phyloP scores from a whole-genome alignment of 73 alveolate species.

The Tetrahymena borealis region DNA sequence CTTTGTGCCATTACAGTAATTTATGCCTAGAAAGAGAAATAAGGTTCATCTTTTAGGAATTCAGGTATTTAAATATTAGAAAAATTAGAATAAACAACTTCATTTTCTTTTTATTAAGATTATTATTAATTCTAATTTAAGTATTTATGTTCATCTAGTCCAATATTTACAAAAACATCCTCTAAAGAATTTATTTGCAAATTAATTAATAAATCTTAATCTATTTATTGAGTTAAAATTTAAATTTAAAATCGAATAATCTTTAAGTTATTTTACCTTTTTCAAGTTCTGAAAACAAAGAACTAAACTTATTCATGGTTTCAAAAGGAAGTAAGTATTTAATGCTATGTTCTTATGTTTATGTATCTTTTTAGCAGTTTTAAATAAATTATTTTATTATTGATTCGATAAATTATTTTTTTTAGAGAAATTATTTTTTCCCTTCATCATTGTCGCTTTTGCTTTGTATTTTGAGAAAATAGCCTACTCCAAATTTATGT shows the following conservation, averaged over 20 bases:
- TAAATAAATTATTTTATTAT: background rate
- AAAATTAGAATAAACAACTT: background rate
- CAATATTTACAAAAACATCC: background rate
- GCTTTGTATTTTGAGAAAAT: constrained; percentile 54
- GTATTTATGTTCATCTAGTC: background rate
- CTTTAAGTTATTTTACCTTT: background rate
- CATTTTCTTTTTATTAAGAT: background rate
- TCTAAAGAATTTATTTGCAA: background rate
- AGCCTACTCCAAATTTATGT: constrained; percentile 72
- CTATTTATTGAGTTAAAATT: background rate
- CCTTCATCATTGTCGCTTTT: background rate
- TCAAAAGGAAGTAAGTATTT: background rate
- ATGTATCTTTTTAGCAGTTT: background rate
- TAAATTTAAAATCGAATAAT: too few species aligned
- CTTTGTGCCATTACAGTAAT: background rate
- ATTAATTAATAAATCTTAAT: background rate
- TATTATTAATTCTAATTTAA: background rate
- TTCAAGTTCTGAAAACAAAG: background rate
- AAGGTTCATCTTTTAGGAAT: background rate
- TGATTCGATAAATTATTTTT: background rate
- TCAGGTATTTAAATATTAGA: background rate
- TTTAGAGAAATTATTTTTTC: background rate
- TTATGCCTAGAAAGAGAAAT: background rate
- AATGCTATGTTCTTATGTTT: background rate
- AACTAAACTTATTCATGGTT: background rate